phyloP scores from a whole-genome alignment of 257 asterid genomes.

The Cordia subcordata region DNA sequence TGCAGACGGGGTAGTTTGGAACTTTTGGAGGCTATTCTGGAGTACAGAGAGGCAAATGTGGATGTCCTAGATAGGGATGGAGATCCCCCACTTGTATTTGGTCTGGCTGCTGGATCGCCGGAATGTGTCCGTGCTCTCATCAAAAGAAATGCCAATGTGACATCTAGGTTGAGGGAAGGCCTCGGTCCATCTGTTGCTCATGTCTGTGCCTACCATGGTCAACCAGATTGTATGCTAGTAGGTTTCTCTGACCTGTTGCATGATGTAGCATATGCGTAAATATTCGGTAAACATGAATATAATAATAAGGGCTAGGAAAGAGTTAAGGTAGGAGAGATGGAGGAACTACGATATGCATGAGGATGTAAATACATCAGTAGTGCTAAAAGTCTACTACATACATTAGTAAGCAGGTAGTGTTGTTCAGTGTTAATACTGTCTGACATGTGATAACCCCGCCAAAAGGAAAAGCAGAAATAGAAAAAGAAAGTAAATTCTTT shows the following conservation, averaged over 20 bases:
- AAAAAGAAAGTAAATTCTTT: not conserved
- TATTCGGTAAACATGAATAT: slow-evolving; percentile 5
- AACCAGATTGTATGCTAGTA: slow-evolving; percentile 99
- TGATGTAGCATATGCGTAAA: slow-evolving; percentile 7
- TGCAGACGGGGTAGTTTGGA: slow-evolving; percentile 93
- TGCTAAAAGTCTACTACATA: too few species aligned
- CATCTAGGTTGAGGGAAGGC: slow-evolving; percentile 91
- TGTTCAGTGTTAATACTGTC: too few species aligned
- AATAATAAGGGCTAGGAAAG: not conserved
- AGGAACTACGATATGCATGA: too few species aligned
- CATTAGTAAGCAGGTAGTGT: too few species aligned
- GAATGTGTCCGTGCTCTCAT: slow-evolving; percentile 94
- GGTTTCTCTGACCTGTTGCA: slow-evolving; percentile 23
- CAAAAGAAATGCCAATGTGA: slow-evolving; percentile 74
- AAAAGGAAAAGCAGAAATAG: too few species aligned
- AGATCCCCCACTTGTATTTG: slow-evolving; percentile 98
- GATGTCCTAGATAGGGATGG: slow-evolving; percentile 94
- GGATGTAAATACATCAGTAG: not conserved
- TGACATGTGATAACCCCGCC: too few species aligned
- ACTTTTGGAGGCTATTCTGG: slow-evolving; percentile 82
- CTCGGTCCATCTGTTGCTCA: slow-evolving; percentile 98
- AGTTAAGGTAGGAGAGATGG: too few species aligned
- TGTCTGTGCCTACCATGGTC: slow-evolving; percentile 99
- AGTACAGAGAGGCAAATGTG: slow-evolving; percentile 74
- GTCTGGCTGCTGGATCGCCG: slow-evolving; percentile 97